Evolutionary conservation across 257 asterid species (phyloP).

Genomic region (Solanum commersonii): DNA sequence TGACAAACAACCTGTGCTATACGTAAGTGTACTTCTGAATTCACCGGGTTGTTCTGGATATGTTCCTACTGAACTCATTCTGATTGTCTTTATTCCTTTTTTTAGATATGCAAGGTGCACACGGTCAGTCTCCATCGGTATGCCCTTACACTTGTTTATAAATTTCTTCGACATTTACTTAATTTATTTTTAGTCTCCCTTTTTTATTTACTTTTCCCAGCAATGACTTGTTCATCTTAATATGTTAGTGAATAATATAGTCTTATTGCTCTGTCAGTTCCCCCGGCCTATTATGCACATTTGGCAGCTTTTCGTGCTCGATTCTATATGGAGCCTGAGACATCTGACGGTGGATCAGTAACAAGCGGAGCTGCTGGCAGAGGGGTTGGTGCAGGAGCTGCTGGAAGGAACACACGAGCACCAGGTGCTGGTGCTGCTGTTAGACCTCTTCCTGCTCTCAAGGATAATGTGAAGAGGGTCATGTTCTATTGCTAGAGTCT

Average conservation of each 20-base stretch:
- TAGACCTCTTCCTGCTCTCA: constrained; percentile 85
- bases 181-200: neutral
- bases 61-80: neutral
- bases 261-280: constrained; percentile 34
- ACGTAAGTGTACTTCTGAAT: constrained; percentile 39
- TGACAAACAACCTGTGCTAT: constrained; percentile 88
- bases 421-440: constrained; percentile 54
- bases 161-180: neutral
- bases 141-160: neutral
- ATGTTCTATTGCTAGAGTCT: constrained; percentile 70
- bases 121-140: constrained; percentile 93
- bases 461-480: constrained; percentile 80
- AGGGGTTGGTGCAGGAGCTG: constrained; percentile 29
- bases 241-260: neutral
- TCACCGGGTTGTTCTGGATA: neutral
- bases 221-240: neutral
- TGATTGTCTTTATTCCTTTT: neutral
- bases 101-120: constrained; percentile 91
- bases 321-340: constrained; percentile 87
- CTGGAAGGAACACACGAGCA: constrained; percentile 44
- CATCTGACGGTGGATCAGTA: constrained; percentile 78
- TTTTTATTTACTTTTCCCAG: neutral
- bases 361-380: constrained; percentile 52
- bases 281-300: constrained; percentile 95
- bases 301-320: constrained; percentile 96